Evolutionary conservation across 108 stramenopile species (phyloP), one percentile per base, ranked within the genome.

Genomic region (Fistulifera solaris): DNA sequence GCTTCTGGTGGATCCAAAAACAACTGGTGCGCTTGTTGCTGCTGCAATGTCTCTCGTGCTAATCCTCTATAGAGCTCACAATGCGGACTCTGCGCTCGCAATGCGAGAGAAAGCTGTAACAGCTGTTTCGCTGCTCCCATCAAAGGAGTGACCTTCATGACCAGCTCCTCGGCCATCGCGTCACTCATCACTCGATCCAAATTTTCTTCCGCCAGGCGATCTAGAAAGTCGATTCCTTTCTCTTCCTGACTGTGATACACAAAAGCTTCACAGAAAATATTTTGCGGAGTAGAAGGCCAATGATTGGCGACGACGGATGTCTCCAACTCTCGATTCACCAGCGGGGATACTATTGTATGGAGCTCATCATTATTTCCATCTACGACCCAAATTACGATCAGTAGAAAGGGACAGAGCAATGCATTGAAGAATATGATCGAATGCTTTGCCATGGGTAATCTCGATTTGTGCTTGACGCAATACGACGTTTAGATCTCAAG

Each of bases 11-110:
- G 61, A 46, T 67, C 25, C 31, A 35, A 35, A 35, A 35, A 8
- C 8, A 35, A 35, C 3, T 35, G 31, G 6, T 8, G 31, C 31
- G 31, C 31, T 8, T 35, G n/a, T 10, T 16, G 22, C 40, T 50
- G 52, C n/a, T 24, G 19, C 44, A 49, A 60, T 13, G 51, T 46
- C 50, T 72, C 59, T 40, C 65, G 62, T 4, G 83, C 85, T 51
- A 91, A 48, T 35, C 64, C 62, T 16, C 89, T 73, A 58, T 87
- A 83, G 71, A 91, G 54, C 64, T 91, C 85, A 63, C 89, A 91
- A 26, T 70, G 61, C 27, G 89, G 89, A 54, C 67, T 68, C 24
- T 78, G 54, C n/a, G 85, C 75, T 15, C 89, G 71, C 53, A 87
- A 55, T 11, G 77, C 43, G 54, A 91, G 45, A 18, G 77, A 59